Evolutionary conservation across 208 protist species (phyloP).

Genomic region (Acanthamoeba royreba): DNA sequence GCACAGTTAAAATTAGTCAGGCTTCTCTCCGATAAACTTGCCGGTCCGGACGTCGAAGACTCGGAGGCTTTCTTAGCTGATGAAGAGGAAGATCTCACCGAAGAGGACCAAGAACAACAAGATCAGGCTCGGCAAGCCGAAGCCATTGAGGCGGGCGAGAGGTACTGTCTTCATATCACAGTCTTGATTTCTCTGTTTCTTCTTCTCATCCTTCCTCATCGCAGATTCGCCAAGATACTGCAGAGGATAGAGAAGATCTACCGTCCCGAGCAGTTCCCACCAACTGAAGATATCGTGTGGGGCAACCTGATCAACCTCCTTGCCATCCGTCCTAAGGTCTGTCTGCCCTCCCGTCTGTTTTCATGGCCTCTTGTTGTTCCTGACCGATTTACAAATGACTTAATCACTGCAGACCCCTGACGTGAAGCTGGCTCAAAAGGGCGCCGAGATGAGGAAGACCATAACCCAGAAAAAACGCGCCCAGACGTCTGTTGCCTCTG

Average conservation of each 20-base stretch:
- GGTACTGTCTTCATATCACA: not conserved
- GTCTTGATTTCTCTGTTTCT: not conserved
- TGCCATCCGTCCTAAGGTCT: not conserved
- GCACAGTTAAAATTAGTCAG: no score
- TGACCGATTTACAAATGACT: not conserved
- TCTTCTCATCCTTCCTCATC: not conserved
- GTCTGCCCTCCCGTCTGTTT: not conserved
- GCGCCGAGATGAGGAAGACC: not conserved
- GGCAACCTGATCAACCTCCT: not conserved
- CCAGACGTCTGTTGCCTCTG: not conserved
- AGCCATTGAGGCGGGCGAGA: not conserved
- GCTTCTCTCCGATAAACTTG: no score
- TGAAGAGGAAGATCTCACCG: not conserved
- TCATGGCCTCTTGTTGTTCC: not conserved
- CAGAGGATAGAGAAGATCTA: not conserved
- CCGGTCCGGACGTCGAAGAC: no score
- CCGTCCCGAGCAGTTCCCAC: not conserved
- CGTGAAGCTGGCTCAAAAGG: not conserved
- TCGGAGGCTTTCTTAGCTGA: no score
- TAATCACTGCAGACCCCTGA: not conserved
- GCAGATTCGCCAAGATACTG: not conserved
- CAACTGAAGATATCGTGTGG: not conserved
- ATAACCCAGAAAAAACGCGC: not conserved
- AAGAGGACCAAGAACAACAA: not conserved
- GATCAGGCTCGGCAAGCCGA: not conserved